Evolutionary conservation across 2,329 filamentous ascomycete species (phyloP).

Genomic region (Pestalotiopsis sp.): DNA sequence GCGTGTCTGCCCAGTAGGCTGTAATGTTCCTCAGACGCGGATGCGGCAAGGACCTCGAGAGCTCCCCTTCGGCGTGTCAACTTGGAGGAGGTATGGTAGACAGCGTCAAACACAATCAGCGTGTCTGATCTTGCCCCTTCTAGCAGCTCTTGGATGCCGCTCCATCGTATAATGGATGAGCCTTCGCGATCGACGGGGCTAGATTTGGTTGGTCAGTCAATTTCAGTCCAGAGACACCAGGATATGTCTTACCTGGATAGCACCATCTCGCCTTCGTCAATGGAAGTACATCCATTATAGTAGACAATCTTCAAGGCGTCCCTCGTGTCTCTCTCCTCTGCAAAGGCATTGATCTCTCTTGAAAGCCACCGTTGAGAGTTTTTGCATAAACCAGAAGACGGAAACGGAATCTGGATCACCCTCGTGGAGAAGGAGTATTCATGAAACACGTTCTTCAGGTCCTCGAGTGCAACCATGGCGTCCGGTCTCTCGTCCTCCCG

Average conservation of each 20-base stretch:
- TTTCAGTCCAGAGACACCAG: not conserved
- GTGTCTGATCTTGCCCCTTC: conserved; percentile 59
- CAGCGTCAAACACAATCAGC: conserved; percentile 61
- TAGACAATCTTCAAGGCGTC: conserved; percentile 62
- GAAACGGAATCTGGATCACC: conserved; percentile 51
- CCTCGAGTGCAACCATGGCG: conserved; percentile 44
- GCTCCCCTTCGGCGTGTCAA: conserved; percentile 56
- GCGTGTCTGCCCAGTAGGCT: conserved; percentile 49
- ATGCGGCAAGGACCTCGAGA: conserved; percentile 58
- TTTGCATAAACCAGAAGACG: conserved; percentile 44
- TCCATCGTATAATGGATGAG: conserved; percentile 55
- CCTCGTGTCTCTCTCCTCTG: conserved; percentile 54
- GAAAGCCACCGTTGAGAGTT: conserved; percentile 58
- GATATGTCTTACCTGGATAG: conserved; percentile 50
- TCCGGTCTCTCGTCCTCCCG: conserved; percentile 52
- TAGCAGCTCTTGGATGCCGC: conserved; percentile 56
- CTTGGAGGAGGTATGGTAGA: conserved; percentile 57
- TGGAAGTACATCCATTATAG: conserved; percentile 57
- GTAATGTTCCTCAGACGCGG: conserved; percentile 54
- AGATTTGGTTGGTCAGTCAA: conserved; percentile 21
- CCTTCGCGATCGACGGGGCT: conserved; percentile 51
- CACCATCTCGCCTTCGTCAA: conserved; percentile 59
- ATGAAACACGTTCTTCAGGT: conserved; percentile 53
- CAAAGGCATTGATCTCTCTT: conserved; percentile 53
- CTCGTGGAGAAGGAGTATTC: conserved; percentile 55